Conservation (phyloP, 768 basidiomycete species). For the Boletus insuetus region DNA sequence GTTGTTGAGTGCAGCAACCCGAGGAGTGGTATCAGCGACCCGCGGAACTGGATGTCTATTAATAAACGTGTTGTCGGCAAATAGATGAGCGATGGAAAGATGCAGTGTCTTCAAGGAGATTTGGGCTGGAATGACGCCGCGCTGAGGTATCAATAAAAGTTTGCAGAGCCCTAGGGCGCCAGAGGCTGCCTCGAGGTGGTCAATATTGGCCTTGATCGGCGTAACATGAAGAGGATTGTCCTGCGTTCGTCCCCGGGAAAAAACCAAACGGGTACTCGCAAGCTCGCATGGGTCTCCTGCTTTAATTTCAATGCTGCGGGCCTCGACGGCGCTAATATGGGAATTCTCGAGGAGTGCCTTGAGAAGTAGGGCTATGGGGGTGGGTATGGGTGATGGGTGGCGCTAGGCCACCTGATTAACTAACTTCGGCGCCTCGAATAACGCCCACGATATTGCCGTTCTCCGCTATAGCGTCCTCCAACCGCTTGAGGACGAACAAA, state of each 20-base stretch:
- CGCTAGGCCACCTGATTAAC: constrained; percentile 66
- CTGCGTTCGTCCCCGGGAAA: constrained; percentile 40
- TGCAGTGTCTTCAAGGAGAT: constrained; percentile 59
- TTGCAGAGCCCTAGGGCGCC: constrained; percentile 74
- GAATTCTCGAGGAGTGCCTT: constrained; percentile 43
- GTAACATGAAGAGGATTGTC: constrained; percentile 60
- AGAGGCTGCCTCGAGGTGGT: constrained; percentile 74
- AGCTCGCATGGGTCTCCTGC: constrained; percentile 69
- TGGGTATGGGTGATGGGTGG: constrained; percentile 76
- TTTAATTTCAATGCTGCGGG: constrained; percentile 72
- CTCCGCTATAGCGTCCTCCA: constrained; percentile 61
- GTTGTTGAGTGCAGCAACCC: constrained; percentile 65
- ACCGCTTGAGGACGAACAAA: constrained; percentile 68
- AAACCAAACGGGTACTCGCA: constrained; percentile 55
- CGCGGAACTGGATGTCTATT: constrained; percentile 41
- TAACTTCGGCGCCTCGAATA: constrained; percentile 68
- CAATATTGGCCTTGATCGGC: constrained; percentile 71
- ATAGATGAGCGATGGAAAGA: constrained; percentile 49
- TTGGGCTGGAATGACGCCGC: constrained; percentile 54
- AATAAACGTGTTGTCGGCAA: constrained; percentile 49
- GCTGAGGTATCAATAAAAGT: constrained; percentile 62
- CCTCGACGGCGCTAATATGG: constrained; percentile 61
- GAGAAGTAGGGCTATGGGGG: constrained; percentile 66
- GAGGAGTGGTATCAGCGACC: constrained; percentile 36
- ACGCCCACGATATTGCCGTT: constrained; percentile 67